These are phyloP conservation scores for Plasmodium billcollinsi DNA, from an alignment of 169 alveolate species.

Conservation along the genomic window DNA sequence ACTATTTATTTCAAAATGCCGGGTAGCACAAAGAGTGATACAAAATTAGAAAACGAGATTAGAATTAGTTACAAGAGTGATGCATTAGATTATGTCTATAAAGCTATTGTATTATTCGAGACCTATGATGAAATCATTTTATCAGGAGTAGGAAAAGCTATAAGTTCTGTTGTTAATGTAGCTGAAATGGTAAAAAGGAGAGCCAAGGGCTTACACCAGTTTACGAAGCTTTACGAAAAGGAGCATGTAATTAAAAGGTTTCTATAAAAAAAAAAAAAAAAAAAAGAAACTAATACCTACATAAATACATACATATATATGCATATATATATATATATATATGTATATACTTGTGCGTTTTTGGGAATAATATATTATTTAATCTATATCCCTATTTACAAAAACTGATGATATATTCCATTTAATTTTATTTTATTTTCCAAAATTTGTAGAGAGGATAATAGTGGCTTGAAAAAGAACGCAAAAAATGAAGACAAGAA, in stretches of 20 bases:
- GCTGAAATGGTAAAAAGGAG: constrained; percentile 77
- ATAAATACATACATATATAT: background rate
- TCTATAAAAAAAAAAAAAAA: background rate
- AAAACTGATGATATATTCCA: background rate
- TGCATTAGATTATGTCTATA: constrained; percentile 72
- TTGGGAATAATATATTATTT: too few relatives aligned
- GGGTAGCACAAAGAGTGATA: constrained; percentile 69
- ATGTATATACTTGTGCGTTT: too few relatives aligned
- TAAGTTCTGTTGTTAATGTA: constrained; percentile 70
- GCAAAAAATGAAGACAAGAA: constrained; percentile 27
- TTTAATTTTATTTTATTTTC: background rate
- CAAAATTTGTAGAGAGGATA: constrained; percentile 20
- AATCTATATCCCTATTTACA: too few relatives aligned
- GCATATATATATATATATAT: constrained; percentile 1
- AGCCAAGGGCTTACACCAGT: constrained; percentile 64
- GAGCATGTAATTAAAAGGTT: constrained; percentile 67
- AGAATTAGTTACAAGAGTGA: constrained; percentile 68
- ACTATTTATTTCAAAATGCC: constrained; percentile 47
- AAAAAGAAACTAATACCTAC: background rate
- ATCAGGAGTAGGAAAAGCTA: constrained; percentile 78
- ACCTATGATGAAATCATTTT: constrained; percentile 54
- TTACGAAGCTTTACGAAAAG: constrained; percentile 53
- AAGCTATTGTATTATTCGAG: constrained; percentile 67
- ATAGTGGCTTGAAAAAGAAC: constrained; percentile 21
- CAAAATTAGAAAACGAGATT: constrained; percentile 60